Evolutionary conservation across 1,284 basidiomycete genomes (phyloP), one percentile per base, ranked within the genome.

Genomic region (Salmacisia buchloeana): DNA sequence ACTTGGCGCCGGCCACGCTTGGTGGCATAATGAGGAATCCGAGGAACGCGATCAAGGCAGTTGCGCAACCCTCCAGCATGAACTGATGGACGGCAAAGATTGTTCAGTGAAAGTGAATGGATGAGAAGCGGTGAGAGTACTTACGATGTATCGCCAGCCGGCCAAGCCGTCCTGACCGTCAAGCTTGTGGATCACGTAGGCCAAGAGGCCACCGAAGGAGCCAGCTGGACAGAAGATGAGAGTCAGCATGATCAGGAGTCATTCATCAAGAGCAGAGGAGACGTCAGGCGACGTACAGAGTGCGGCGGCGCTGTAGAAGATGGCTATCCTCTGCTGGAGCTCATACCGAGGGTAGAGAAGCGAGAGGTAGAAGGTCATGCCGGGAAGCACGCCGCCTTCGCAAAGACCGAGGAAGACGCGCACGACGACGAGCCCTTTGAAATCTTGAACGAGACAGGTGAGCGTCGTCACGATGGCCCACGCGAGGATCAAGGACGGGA

Each of bases 61-160:
- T 82, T 0, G 82, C 82, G 25, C 81, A 77, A 62, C 83, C 83
- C 65, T 84, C 83, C 56, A 84, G 74, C 63, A 84, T 75, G 76
- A 84, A 84, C 21, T 60, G 39, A 13, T 12, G 31, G 3, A 46
- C 25, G 23, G 29, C 7, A 34, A 25, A 38, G 13, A 3, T 54
- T 10, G 21, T 12, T 15, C 27, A 15, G 29, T 31, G 21, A 13
- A n/a, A 33, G 34, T 4, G 43, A 9, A 21, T 21, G 9, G 49
- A 31, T 31, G 49, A 31, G 18, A 33, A 31, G 5, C n/a, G n/a
- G n/a, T n/a, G n/a, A 31, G 34, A 38, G 13, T 43, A 34, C 70
- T 62, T 25, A 70, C 41, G 41, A 69, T 66, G 60, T 61, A 66
- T 13, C 67, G 25, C 67, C 67, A 70, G 34, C 69, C 70, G n/a